A percentile compares a stretch with the other conserved stretches of the same genome.
These are phyloP conservation scores for Macrophomina phaseolina DNA, from an alignment of 2,329 filamentous ascomycete species.

Conservation along the genomic window DNA sequence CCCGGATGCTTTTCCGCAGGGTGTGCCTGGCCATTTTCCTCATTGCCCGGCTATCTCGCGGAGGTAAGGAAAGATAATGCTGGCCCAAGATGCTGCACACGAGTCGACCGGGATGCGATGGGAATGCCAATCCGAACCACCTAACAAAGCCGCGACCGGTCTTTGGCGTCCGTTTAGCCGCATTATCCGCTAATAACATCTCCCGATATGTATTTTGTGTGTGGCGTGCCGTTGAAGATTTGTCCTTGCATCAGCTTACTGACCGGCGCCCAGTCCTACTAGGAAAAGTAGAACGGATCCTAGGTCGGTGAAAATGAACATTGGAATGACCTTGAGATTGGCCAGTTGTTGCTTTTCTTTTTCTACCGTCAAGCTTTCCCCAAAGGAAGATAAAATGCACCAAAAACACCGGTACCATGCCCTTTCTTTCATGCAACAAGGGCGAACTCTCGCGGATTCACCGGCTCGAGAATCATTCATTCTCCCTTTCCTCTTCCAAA, in stretches of 20 bases:
- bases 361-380: conserved; percentile 14
- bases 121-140: neutral
- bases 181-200: neutral
- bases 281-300: neutral
- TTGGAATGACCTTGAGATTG: neutral
- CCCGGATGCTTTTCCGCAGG: conserved; percentile 3
- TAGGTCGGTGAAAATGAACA: neutral
- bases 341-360: conserved; percentile 1
- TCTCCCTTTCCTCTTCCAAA: neutral
- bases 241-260: neutral
- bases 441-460: neutral
- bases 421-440: conserved; percentile 9
- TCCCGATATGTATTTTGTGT: neutral
- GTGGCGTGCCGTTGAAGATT: neutral
- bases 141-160: neutral
- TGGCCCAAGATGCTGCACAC: neutral
- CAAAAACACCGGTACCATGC: conserved; percentile 11
- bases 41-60: neutral
- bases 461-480: neutral
- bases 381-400: conserved; percentile 1
- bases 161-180: neutral
- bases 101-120: neutral
- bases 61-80: neutral
- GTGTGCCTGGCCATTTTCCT: neutral
- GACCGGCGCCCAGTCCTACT: neutral